phyloP scores from a whole-genome alignment of 1,284 basidiomycete genomes.

The Ceratobasidium sp. region DNA sequence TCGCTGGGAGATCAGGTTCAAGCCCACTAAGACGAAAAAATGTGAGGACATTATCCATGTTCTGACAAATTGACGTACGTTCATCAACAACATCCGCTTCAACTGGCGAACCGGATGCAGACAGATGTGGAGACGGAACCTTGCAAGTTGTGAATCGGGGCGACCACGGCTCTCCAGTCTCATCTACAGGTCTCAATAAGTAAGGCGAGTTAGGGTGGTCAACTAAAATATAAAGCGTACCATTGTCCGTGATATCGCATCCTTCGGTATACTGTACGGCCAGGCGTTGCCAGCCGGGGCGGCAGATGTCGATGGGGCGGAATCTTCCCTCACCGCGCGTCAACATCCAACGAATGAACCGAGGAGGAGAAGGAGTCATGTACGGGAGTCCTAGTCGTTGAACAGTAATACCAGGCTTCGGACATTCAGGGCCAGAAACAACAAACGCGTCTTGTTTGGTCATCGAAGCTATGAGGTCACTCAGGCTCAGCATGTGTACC shows the following conservation, averaged over 20 bases:
- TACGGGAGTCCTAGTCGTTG: background rate
- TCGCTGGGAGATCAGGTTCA: background rate
- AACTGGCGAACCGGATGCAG: background rate
- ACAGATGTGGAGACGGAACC: background rate
- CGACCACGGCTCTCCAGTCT: conserved; percentile 2
- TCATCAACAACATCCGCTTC: background rate
- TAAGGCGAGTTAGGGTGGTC: no score
- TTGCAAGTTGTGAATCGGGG: background rate
- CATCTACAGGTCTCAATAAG: background rate
- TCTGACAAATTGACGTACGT: background rate
- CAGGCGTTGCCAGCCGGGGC: background rate
- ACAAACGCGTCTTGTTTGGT: background rate
- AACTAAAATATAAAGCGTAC: background rate
- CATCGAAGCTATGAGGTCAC: background rate
- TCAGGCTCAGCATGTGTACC: background rate
- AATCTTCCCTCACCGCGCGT: background rate
- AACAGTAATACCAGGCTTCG: background rate
- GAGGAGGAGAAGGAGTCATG: conserved; percentile 1
- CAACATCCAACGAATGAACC: background rate
- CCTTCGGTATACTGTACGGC: background rate
- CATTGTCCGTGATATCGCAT: conserved; percentile 10
- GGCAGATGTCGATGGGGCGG: conserved; percentile 12
- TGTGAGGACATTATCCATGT: background rate
- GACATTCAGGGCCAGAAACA: background rate
- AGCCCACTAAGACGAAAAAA: background rate